phyloP scores from a whole-genome alignment of 257 asterid species.

The Nicotiana knightiana region DNA sequence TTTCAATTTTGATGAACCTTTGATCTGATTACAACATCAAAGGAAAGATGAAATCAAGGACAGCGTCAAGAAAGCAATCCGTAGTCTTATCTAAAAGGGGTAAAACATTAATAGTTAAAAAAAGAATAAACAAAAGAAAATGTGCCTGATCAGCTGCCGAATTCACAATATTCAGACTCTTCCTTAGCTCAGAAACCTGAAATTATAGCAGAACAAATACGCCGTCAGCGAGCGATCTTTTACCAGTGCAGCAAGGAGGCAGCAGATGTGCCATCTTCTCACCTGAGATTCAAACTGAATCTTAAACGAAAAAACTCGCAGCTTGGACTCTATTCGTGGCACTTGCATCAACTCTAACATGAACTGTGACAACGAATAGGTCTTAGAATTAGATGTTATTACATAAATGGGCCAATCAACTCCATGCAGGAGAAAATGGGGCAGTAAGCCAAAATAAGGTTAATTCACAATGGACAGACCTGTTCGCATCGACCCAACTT shows the following conservation, averaged over 20 bases:
- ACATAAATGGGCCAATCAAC: background rate
- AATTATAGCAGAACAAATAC: conserved; percentile 12
- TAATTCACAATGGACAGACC: conserved; percentile 34
- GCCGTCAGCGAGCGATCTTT: background rate
- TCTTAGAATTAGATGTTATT: background rate
- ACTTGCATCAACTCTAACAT: conserved; percentile 95
- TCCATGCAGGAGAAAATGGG: conserved; percentile 1
- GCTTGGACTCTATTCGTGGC: conserved; percentile 76
- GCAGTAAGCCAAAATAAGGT: background rate
- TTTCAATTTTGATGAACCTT: conserved; percentile 76
- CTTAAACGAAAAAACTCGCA: conserved; percentile 86
- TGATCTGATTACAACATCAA: conserved; percentile 56
- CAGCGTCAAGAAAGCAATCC: conserved; percentile 16
- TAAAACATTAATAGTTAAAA: conserved; percentile 3
- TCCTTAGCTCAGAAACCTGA: conserved; percentile 85
- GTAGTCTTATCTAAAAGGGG: conserved; percentile 2
- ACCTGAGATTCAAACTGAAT: conserved; percentile 85
- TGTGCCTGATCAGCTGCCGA: conserved; percentile 90
- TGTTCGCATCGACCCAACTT: conserved; percentile 90
- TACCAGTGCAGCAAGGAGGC: conserved; percentile 3
- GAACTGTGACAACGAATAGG: conserved; percentile 44
- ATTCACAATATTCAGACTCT: conserved; percentile 59
- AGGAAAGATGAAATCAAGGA: conserved; percentile 6
- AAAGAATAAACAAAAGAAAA: conserved; percentile 18
- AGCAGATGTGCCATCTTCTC: conserved; percentile 18